Base-by-base conservation (phyloP, 2,329 filamentous ascomycete genomes). In the Pyrenophora seminiperda region DNA sequence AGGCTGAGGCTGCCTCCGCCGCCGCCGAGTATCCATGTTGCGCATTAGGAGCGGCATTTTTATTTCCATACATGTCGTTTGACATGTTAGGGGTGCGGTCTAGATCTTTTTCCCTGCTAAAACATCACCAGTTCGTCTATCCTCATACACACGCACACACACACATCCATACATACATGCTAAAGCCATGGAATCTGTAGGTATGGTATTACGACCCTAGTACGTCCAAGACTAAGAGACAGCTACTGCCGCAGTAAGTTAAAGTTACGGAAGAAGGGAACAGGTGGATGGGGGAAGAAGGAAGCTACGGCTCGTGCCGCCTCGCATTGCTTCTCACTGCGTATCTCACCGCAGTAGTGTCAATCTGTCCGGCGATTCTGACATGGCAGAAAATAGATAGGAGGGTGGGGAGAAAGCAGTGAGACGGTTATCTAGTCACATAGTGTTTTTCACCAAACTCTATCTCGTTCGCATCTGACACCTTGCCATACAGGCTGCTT, bases 281-380 rank as follows among this genome's bases (percentile, higher is more conserved):
- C 14, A 15, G 17, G 22, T n/a, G n/a, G n/a, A n/a, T n/a, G 24
- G 14, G 22, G 17, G 18, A 14, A 30, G 9, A 30, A 37, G 36
- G 36, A 47, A 47, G 20, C 48, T 47, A 42, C 48, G 43, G 43
- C 43, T 47, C 48, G 48, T 47, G 48, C 48, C 48, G 48, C 43
- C 41, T 50, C 24, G 42, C 48, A 50, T 50, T n/a, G 20, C 45
- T 32, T 37, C 42, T 11, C 41, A 43, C 41, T 3, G 34, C 31
- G 27, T 19, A 5, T 33, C 17, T 34, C 24, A 46, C 41, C n/a
- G 17, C 47, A 41, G 37, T 47, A 50, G 42, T 30, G 13, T n/a
- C 33, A 15, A 30, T 7, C 32, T 4, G 7, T 18, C n/a, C 33
- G 5, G 1, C 20, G n/a, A 31, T 14, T 36, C 20, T 7, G 20